Conservation (phyloP, 371 early-diverging fungal species). For the Mucor indicus region DNA sequence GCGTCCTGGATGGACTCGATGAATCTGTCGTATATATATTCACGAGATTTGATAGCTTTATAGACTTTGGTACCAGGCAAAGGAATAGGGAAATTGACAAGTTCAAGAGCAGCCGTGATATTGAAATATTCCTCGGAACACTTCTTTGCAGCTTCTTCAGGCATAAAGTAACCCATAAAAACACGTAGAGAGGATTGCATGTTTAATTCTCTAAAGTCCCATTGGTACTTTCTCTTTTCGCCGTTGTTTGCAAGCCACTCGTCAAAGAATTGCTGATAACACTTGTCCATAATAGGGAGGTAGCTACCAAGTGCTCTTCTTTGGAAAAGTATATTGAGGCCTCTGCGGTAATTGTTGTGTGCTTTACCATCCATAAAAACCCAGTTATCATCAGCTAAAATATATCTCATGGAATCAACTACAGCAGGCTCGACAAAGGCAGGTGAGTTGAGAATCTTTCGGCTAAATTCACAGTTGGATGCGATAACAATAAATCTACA, state of each 20-base stretch:
- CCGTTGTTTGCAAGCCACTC: slow-evolving; percentile 22
- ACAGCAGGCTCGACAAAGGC: slow-evolving; percentile 22
- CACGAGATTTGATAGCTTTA: slow-evolving; percentile 27
- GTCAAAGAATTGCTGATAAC: slow-evolving; percentile 17
- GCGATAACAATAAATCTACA: slow-evolving; percentile 30
- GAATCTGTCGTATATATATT: slow-evolving; percentile 27
- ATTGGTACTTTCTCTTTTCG: slow-evolving; percentile 13
- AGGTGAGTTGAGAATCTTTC: slow-evolving; percentile 25
- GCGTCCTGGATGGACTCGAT: slow-evolving; percentile 17
- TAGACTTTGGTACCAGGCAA: slow-evolving; percentile 35
- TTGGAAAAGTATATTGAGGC: slow-evolving; percentile 22
- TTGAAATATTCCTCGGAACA: slow-evolving; percentile 31
- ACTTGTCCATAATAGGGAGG: slow-evolving; percentile 15
- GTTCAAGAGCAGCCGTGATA: slow-evolving; percentile 34
- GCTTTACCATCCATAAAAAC: slow-evolving; percentile 26
- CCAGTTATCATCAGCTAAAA: slow-evolving; percentile 25
- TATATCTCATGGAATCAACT: slow-evolving; percentile 26
- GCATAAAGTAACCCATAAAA: slow-evolving; percentile 29
- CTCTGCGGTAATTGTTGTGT: slow-evolving; percentile 20
- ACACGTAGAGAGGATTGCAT: slow-evolving; percentile 28
- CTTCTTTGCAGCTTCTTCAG: slow-evolving; percentile 19
- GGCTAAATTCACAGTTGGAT: slow-evolving; percentile 25
- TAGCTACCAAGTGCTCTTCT: slow-evolving; percentile 23
- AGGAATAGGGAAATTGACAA: slow-evolving; percentile 34
- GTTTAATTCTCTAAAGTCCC: slow-evolving; percentile 24